Evolutionary conservation across 768 basidiomycete genomes (phyloP), one percentile per base, ranked within the genome.

Genomic region (Agaricus bisporus): DNA sequence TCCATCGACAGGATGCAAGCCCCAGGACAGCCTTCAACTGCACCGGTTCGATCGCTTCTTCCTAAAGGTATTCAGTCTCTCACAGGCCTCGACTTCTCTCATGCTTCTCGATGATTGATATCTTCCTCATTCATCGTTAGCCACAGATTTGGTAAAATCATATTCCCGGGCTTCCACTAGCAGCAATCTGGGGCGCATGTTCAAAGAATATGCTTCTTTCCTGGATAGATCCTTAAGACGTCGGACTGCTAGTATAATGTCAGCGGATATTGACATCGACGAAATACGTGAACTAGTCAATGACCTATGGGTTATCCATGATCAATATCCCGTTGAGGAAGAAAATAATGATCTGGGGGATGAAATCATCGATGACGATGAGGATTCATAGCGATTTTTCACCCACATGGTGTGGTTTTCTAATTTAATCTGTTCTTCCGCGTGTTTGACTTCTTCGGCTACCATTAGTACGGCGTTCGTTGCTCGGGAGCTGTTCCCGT

Each of bases 281-380:
- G 84, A 85, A 4, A 59, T 85, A 49, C 73, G 62, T 51, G 84
- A 84, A 48, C 64, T 87, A 32, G 72, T 66, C 14, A 78, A 80
- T 58, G 76, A 76, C 38, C 60, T 87, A 44, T 85, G 86, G 84
- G 76, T 73, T 17, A 66, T 86, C 26, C 74, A 77, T 45, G 83
- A 84, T 55, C 69, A 66, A 57, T 66, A 70, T 25, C 66, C 64
- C 12, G 67, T 70, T 45, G 71, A 65, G 17, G 69, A 59, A 29
- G 60, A 58, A 18, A 56, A 48, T 29, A 56, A 49, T 9, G 63
- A 49, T 20, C 18, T 15, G 14, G 65, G 59, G 11, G 64, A 59
- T 17, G 60, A 60, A 26, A 60, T 58, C 17, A 49, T 35, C 46
- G 48, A 39, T 48, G 17, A 58, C 28, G 57, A 58, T 10, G 60